Base-by-base conservation (phyloP, 768 basidiomycete genomes). In the Udeniomyces megalosporus region DNA sequence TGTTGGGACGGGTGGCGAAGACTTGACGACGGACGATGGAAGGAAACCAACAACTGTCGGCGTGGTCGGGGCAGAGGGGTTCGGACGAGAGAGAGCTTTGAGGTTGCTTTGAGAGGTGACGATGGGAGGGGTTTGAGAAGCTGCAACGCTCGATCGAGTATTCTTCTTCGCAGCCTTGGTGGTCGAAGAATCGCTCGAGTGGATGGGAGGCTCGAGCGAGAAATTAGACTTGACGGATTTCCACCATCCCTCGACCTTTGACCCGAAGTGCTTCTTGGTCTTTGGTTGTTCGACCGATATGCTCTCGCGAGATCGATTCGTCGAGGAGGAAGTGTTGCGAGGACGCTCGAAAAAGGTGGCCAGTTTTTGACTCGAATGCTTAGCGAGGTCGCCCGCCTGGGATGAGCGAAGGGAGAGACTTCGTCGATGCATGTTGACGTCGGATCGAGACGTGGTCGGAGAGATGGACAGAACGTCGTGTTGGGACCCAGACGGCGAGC, bases 171-270 rank as follows among this genome's bases (percentile, higher is more conserved):
- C 34, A 29, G 6, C 11, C 15, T 10, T 31, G 28, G 28, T n/a
- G 26, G 11, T 47, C 38, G 34, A 35, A 14, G 58, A 29, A 34
- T 10, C 26, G 31, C 10, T 24, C 28, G 42, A 24, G 38, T 15
- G 52, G n/a, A 53, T 35, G 42, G 45, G 24, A 44, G 55, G 38
- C 46, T 72, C 71, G 14, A 68, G 66, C 1, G 62, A 63, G 47
- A 74, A 72, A 58, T 72, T 74, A 62, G 67, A 69, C 48, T 73
- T 73, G 55, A 74, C 73, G 29, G 73, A 70, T 38, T 69, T 71
- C 73, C 73, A 74, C 73, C 73, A 74, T 3, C 73, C 73, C 61
- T 74, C 73, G 68, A 74, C 72, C 66, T 74, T 74, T 57, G 57
- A 66, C 20, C 67, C 69, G 32, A 73, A 69, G 51, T 70, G 70